Evolutionary conservation across 805 yeast genomes (phyloP).

Genomic region (Lipomyces chichibuensis): DNA sequence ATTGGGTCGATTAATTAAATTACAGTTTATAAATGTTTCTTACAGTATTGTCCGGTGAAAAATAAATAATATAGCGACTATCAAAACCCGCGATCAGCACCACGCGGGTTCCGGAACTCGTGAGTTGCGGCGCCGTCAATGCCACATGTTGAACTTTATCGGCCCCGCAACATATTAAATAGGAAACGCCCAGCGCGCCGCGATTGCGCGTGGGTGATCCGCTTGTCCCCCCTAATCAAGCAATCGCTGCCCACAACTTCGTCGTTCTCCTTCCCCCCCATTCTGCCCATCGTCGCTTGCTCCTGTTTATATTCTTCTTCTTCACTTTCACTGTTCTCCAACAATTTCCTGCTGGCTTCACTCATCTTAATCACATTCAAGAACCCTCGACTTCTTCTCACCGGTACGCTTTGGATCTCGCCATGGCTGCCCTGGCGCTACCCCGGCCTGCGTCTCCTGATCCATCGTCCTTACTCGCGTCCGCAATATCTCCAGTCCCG

Average conservation of each 20-base stretch:
- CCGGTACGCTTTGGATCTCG: neutral
- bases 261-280: neutral
- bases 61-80: neutral
- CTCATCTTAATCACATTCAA: neutral
- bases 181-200: neutral
- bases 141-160: constrained; percentile 1
- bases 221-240: neutral
- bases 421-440: constrained; percentile 15
- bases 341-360: neutral
- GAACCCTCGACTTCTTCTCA: too few species aligned
- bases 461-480: neutral
- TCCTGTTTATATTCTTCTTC: neutral
- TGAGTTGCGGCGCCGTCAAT: neutral
- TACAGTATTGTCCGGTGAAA: too few species aligned
- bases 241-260: neutral
- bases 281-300: neutral
- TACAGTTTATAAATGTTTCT: too few species aligned
- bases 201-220: neutral
- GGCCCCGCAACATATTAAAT: neutral
- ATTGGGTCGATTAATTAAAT: too few species aligned
- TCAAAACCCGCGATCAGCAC: neutral
- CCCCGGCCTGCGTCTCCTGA: constrained; percentile 13
- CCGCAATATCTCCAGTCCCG: neutral
- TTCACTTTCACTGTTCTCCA: neutral
- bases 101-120: neutral